Conservation (phyloP, 805 yeast species). For the Helenozyma rhizophorensis region DNA sequence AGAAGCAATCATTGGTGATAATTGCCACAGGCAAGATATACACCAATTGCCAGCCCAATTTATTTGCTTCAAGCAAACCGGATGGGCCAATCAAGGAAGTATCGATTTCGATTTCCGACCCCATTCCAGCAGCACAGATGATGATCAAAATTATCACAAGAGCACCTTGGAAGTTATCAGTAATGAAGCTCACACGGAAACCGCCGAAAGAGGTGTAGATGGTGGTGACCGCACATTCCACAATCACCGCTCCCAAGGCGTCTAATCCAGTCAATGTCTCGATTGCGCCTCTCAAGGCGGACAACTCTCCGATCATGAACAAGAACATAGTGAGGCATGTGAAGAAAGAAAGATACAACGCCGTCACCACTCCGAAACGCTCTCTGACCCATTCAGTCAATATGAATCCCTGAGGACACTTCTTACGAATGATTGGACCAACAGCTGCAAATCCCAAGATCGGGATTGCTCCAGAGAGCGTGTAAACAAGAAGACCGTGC, state of each 20-base stretch:
- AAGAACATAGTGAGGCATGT: slow-evolving; percentile 81
- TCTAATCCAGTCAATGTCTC: slow-evolving; percentile 72
- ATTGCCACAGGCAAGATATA: slow-evolving; percentile 84
- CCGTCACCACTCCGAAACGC: slow-evolving; percentile 69
- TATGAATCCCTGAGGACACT: slow-evolving; percentile 87
- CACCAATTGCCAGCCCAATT: slow-evolving; percentile 83
- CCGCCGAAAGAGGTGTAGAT: slow-evolving; percentile 88
- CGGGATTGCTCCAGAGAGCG: slow-evolving; percentile 77
- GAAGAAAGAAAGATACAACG: slow-evolving; percentile 71
- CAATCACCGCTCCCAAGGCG: slow-evolving; percentile 76
- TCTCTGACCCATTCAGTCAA: slow-evolving; percentile 92
- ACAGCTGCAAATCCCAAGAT: slow-evolving; percentile 75
- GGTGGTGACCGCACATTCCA: slow-evolving; percentile 83
- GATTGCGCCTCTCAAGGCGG: slow-evolving; percentile 75
- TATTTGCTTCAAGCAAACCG: slow-evolving; percentile 59
- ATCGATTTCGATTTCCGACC: slow-evolving; percentile 65
- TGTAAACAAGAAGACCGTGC: slow-evolving; percentile 81
- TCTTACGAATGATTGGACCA: slow-evolving; percentile 75
- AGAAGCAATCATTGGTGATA: slow-evolving; percentile 82
- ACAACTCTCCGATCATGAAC: slow-evolving; percentile 82
- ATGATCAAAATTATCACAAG: slow-evolving; percentile 64
- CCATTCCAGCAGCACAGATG: slow-evolving; percentile 75
- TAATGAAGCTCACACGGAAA: slow-evolving; percentile 78
- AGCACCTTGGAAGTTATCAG: slow-evolving; percentile 82
- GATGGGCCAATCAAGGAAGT: slow-evolving; percentile 58